Base-by-base conservation (phyloP, 2,329 filamentous ascomycete species). In the Nemania sp. region DNA sequence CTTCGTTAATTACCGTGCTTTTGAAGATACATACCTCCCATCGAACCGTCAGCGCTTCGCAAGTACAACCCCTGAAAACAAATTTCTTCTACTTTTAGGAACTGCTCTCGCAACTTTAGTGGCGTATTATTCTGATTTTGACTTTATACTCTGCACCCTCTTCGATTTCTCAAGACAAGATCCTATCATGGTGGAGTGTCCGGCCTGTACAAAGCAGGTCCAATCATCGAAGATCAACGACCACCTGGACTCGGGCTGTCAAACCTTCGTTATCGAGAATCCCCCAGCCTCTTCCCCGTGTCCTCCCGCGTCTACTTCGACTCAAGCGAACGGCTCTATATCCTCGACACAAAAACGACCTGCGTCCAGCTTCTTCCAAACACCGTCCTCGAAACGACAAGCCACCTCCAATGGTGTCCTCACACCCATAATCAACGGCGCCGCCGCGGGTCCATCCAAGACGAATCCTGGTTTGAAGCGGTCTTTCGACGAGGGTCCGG, bases 241-340 rank as follows among this genome's bases (percentile, higher is more conserved):
- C 62, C 93, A 97, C 72, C 84, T 97, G 68, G 94, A 97, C 74
- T 93, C 90, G 24, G 82, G 82, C 60, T 97, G 93, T 75, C 72
- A 81, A 56, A 79, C 77, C 30, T 86, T 86, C 68, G 70, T 94
- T 59, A 75, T 88, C 68, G 82, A 86, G 34, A 55, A 58, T 44
- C 63, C 54, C 67, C 76, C 62, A 63, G 61, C 51, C 23, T 59
- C 67, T n/a, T 66, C 67, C 41, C 67, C 64, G 40, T 70, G 59
- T 42, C 71, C 66, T 39, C 66, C 66, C 54, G 61, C 73, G 17
- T 70, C 66, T 47, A 61, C 72, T 28, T 61, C 66, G 5, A 72
- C 69, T 3, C 72, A 74, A 53, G 65, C 66, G 41, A 67, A 72
- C 42, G 61, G 64, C 12, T 30, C 66, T 15, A 61, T 71, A 3